Evolutionary conservation across 2,329 filamentous ascomycete genomes (phyloP).

Genomic region (Colletotrichum sp.): DNA sequence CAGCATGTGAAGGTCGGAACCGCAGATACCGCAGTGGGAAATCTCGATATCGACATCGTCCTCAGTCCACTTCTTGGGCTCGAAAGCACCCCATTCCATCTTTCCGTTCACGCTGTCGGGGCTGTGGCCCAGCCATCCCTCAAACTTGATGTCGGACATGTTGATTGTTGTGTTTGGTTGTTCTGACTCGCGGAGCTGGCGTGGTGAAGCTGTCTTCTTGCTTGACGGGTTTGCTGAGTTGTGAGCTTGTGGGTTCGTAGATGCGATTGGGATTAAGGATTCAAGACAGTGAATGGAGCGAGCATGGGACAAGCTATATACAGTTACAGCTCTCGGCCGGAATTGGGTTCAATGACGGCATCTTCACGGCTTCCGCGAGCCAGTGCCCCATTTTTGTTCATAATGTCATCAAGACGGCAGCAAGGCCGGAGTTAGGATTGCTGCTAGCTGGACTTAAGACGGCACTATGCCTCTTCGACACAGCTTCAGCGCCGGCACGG

Average conservation of each 20-base stretch:
- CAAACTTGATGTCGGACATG: constrained; percentile 49
- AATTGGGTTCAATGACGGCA: constrained; percentile 12
- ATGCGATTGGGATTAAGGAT: background rate
- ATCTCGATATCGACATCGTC: constrained; percentile 70
- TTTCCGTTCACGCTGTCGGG: constrained; percentile 50
- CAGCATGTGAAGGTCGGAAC: constrained; percentile 64
- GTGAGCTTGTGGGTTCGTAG: background rate
- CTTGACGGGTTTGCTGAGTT: fast-evolving
- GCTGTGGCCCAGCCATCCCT: constrained; percentile 55
- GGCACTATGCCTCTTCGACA: background rate
- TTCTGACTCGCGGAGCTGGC: background rate
- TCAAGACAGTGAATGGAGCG: fast-evolving
- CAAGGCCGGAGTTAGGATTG: background rate
- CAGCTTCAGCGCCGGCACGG: background rate
- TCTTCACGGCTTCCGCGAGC: background rate
- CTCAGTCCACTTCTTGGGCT: constrained; percentile 71
- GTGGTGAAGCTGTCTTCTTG: background rate
- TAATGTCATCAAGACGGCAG: constrained; percentile 5
- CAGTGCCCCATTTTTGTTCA: background rate
- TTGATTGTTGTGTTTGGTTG: background rate
- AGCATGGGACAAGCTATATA: background rate
- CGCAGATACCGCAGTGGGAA: constrained; percentile 71
- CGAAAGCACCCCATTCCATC: constrained; percentile 60
- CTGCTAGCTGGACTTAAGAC: constrained; percentile 10
- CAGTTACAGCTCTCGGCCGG: background rate